A percentile compares a stretch with the other conserved stretches of the same genome.
phyloP scores from a whole-genome alignment of 2,329 filamentous ascomycete genomes.

The Celoporthe dispersa region DNA sequence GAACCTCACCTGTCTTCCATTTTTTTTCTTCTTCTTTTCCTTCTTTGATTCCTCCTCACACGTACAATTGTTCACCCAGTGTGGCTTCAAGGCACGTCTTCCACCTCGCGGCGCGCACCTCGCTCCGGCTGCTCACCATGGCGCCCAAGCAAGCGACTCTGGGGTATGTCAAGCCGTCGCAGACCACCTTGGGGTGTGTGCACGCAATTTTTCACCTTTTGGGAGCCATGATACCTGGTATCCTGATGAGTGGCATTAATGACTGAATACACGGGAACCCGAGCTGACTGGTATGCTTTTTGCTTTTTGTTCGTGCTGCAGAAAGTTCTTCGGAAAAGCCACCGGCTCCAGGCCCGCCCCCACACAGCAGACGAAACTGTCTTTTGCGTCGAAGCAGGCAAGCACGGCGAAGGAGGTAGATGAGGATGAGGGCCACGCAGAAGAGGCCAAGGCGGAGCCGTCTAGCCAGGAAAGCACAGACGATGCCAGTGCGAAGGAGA shows the following conservation, averaged over 20 bases:
- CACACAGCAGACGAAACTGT: slow-evolving; percentile 76
- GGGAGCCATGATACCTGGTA: neutral
- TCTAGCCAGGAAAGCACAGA: slow-evolving; percentile 32
- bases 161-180: slow-evolving; percentile 80
- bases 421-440: slow-evolving; percentile 27
- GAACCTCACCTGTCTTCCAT: neutral
- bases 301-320: slow-evolving; percentile 1
- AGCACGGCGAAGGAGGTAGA: slow-evolving; percentile 44
- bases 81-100: slow-evolving; percentile 32
- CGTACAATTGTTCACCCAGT: neutral
- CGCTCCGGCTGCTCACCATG: slow-evolving; percentile 40
- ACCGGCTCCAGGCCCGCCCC: slow-evolving; percentile 63
- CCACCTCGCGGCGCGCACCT: slow-evolving; percentile 32
- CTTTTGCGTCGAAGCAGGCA: slow-evolving; percentile 67
- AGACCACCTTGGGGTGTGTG: slow-evolving; percentile 75
- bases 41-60: neutral
- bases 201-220: neutral
- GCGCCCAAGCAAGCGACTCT: slow-evolving; percentile 77
- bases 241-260: neutral
- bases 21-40: too few species aligned
- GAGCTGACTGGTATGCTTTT: slow-evolving; percentile 5
- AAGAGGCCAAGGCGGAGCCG: slow-evolving; percentile 34
- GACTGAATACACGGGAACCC: neutral
- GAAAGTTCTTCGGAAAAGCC: slow-evolving; percentile 81
- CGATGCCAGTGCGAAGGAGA: slow-evolving; percentile 42